Conservation (phyloP, 768 basidiomycete genomes). For the Agaricus sinodeliciosus region DNA sequence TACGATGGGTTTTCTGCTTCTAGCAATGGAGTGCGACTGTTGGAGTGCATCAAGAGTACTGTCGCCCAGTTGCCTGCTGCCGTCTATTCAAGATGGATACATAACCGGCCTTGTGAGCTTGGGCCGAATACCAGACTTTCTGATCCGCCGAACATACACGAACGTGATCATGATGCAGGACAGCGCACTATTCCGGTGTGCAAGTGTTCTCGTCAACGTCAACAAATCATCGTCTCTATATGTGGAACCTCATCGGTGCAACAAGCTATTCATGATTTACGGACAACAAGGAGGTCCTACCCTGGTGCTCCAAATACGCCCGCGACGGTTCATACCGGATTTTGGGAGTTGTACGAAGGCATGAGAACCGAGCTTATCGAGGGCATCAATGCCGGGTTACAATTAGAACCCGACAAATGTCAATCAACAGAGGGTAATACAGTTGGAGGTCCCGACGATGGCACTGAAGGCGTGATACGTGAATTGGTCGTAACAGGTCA, state of each 20-base stretch:
- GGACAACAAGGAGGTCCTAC: constrained; percentile 30
- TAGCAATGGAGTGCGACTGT: constrained; percentile 1
- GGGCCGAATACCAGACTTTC: not conserved
- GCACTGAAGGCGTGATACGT: constrained; percentile 13
- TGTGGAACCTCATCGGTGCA: constrained; percentile 38
- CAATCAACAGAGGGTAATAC: not conserved
- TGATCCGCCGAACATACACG: not conserved
- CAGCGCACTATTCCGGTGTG: not conserved
- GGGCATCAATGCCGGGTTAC: constrained; percentile 31
- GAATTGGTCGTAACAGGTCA: constrained; percentile 51
- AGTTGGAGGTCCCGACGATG: not conserved
- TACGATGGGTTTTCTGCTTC: constrained; percentile 21
- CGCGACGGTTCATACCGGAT: constrained; percentile 42
- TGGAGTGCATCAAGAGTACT: constrained; percentile 29
- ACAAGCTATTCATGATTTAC: constrained; percentile 44
- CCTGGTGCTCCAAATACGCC: constrained; percentile 26
- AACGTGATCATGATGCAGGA: not conserved
- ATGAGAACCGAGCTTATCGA: constrained; percentile 26
- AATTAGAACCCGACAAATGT: not conserved
- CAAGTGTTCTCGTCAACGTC: constrained; percentile 27
- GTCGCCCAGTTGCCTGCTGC: constrained; percentile 40
- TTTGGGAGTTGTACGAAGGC: constrained; percentile 46
- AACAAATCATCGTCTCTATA: constrained; percentile 46
- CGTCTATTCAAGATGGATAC: constrained; percentile 24
- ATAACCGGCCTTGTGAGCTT: not conserved